Base-by-base conservation (phyloP, 2,329 filamentous ascomycete genomes). In the Pseudocercospora crystallina region DNA sequence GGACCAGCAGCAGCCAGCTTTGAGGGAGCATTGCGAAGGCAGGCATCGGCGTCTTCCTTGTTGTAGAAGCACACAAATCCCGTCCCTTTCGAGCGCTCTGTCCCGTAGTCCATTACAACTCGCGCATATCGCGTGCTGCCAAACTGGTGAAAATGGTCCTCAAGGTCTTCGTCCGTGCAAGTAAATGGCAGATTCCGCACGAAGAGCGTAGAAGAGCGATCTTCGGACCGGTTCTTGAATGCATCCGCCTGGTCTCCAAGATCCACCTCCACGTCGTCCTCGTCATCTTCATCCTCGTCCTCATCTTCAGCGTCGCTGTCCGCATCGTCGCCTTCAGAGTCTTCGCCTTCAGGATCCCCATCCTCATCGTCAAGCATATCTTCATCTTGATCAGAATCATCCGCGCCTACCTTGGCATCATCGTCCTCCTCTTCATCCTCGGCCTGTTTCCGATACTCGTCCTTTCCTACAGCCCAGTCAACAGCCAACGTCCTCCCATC, bases 391-490 rank as follows among this genome's bases (percentile, higher is more conserved):
- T 59, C 58, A 2, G 61, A 65, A 4, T 71, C 65, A 32, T 69
- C 63, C 26, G 68, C 65, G 4, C 69, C 63, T 8, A 57, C 59
- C 5, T 51, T 66, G 30, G 69, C 63, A 17, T 68, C 66, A 5
- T 69, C 62, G 5, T 60, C 59, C 7, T 54, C 63, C 47, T 66
- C 68, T 49, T 66, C 74, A 5, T 55, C 49, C 17, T 48, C 51
- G 2, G 34, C 41, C 12, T 49, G 45, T 14, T 81, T 90, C 90
- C 61, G 46, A 34, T 61, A 99, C 5, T 86, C 84, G 36, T 85
- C 80, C 74, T 95, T 96, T 54, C 96, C 90, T 3, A 97, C 90
- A 30, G 95, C 92, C 89, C 90, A 99, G 73, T 99, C 94, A 5
- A 99, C 94, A 26, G 92, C 94, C 54, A 99, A 72, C 8, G 85